These are phyloP conservation scores for Zizania latifolia DNA, from an alignment of 176 grass and related monocot genomes.

Conservation along the genomic window DNA sequence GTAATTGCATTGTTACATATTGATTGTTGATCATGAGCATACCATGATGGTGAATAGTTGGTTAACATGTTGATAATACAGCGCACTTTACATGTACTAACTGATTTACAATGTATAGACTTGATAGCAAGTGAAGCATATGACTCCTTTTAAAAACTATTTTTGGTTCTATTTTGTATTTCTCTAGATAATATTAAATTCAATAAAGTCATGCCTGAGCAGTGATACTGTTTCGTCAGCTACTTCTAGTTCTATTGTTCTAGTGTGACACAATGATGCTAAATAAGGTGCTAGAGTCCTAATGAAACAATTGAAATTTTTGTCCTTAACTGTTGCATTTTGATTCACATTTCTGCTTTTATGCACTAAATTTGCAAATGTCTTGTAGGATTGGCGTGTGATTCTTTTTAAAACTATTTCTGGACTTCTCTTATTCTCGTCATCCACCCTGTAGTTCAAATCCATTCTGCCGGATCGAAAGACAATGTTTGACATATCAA, in stretches of 20 bases:
- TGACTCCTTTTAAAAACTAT: not conserved
- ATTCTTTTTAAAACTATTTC: not conserved
- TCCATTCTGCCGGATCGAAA: conserved; percentile 85
- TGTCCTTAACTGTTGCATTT: not conserved
- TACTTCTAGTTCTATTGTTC: no score
- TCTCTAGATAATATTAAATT: not conserved
- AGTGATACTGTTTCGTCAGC: not conserved
- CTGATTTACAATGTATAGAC: not conserved
- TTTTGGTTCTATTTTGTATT: not conserved
- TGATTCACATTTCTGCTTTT: not conserved
- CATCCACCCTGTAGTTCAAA: conserved; percentile 84
- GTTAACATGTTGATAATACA: conserved; percentile 1
- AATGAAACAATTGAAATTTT: not conserved
- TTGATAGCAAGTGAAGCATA: not conserved
- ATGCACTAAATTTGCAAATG: not conserved
- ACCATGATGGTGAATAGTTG: not conserved
- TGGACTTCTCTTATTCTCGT: conserved; percentile 30
- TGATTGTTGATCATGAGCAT: conserved; percentile 6
- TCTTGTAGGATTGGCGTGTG: not conserved
- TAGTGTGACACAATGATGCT: not conserved
- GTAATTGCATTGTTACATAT: conserved; percentile 7
- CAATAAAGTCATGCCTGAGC: not conserved
- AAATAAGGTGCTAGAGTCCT: not conserved
- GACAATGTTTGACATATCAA: conserved; percentile 90
- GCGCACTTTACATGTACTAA: not conserved